Base-by-base conservation (phyloP, 768 basidiomycete genomes). In the Leccinum uliginosum region DNA sequence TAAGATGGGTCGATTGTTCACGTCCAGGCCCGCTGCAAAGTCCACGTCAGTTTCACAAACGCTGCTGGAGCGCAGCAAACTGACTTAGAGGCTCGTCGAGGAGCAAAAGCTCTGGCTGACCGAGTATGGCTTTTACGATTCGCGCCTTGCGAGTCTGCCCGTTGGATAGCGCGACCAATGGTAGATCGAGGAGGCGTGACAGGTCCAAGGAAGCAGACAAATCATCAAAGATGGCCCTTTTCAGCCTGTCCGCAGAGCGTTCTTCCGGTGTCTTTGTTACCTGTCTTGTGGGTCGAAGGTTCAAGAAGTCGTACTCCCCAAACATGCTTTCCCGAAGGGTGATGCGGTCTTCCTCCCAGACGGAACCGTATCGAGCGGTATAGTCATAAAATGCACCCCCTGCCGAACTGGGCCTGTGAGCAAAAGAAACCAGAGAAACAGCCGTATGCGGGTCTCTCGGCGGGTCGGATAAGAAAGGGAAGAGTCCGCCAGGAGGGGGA, bases 1-100 rank as follows among this genome's bases (percentile, higher is more conserved):
- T 2, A 93, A 71, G 10, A 74, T 72, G 1, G 79, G 77, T 14
- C 91, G 81, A 5, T 79, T 84, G 14, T 78, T 61, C 4, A 76
- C 74, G 62, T 95, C 93, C 14, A 95, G 75, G 1, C 93, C 93
- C 59, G 93, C 92, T 93, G 54, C n/a, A 27, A 17, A 53, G 50
- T 55, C 51, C 19, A 23, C 38, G 32, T 40, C 35, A 47, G 49
- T 29, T 4, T 32, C 45, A 23, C 17, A 40, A 38, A 12, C 30
- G 5, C 35, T 45, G 35, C 48, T 57, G 21, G 32, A 45, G 24
- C 2, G 49, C 5, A 43, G 51, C 14, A 5, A 7, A 44, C 86
- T 56, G 61, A 93, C 92, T 92, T 35, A 93, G 76, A 1, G 94
- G 95, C 69, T 98, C 96, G 59, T 97, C 94, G n/a, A 98, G 77